Evolutionary conservation across 345 rosid species (phyloP).

Genomic region (Ceriops tagal): DNA sequence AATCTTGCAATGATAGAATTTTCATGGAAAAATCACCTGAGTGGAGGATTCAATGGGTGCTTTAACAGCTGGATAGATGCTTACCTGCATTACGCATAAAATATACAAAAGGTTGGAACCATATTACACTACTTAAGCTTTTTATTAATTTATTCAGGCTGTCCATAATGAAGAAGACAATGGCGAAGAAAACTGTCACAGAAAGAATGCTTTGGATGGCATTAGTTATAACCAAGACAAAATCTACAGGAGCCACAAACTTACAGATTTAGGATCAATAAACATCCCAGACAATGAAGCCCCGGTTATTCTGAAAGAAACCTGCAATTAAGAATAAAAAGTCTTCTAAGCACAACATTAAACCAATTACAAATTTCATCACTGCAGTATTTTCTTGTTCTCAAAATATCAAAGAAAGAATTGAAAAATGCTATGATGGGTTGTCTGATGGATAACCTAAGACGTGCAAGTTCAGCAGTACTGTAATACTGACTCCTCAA

Average conservation of each 20-base stretch:
- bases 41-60: slow-evolving; percentile 74
- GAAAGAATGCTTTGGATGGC: too few relatives aligned
- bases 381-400: background rate
- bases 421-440: background rate
- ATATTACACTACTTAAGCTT: too few relatives aligned
- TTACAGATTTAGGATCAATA: slow-evolving; percentile 82
- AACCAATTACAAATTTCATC: background rate
- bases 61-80: slow-evolving; percentile 80
- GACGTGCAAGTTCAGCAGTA: too few relatives aligned
- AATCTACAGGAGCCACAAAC: slow-evolving; percentile 12
- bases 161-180: too few relatives aligned
- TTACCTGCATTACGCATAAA: slow-evolving; percentile 41
- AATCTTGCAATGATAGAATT: background rate
- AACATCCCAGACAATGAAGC: slow-evolving; percentile 79
- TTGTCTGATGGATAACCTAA: too few relatives aligned
- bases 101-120: slow-evolving; percentile 1
- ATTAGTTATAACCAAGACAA: too few relatives aligned
- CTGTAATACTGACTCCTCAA: too few relatives aligned
- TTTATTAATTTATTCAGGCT: too few relatives aligned
- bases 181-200: background rate
- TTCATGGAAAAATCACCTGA: slow-evolving; percentile 51
- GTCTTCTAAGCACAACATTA: background rate
- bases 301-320: slow-evolving; percentile 76
- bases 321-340: slow-evolving; percentile 36
- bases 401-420: background rate